These are phyloP conservation scores for Aspergillus sclerotioniger DNA, from an alignment of 495 filamentous ascomycete species.

Conservation along the genomic window DNA sequence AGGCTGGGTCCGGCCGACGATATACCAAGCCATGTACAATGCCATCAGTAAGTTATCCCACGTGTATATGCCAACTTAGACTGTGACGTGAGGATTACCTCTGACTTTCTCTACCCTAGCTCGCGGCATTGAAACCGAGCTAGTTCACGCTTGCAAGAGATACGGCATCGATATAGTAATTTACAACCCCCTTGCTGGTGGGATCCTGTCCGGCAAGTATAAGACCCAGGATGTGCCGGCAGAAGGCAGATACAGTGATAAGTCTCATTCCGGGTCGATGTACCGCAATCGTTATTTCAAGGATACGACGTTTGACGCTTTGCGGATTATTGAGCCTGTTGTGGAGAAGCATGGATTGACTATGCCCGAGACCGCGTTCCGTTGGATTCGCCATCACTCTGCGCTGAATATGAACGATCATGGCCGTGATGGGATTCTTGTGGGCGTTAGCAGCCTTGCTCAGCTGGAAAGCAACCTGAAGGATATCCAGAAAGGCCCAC, in stretches of 20 bases:
- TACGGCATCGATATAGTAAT: constrained; percentile 85
- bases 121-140: constrained; percentile 75
- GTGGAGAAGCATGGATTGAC: constrained; percentile 73
- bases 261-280: constrained; percentile 49
- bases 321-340: constrained; percentile 70
- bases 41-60: constrained; percentile 51
- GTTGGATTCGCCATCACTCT: constrained; percentile 82
- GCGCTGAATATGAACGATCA: constrained; percentile 71
- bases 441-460: constrained; percentile 71
- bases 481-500: constrained; percentile 79
- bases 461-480: constrained; percentile 76
- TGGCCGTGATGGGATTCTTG: constrained; percentile 72
- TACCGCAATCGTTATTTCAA: constrained; percentile 83
- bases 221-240: constrained; percentile 65
- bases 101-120: constrained; percentile 51
- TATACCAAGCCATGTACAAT: constrained; percentile 68
- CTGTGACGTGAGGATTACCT: constrained; percentile 50
- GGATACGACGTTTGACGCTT: constrained; percentile 72
- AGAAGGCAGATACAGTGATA: constrained; percentile 68
- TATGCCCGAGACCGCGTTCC: constrained; percentile 76
- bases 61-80: constrained; percentile 43
- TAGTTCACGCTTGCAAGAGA: constrained; percentile 75
- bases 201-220: constrained; percentile 83
- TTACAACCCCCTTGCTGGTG: constrained; percentile 89
- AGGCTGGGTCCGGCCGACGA: constrained; percentile 62